Conservation (phyloP, 345 rosid genomes). For the Abelmoschus esculentus region DNA sequence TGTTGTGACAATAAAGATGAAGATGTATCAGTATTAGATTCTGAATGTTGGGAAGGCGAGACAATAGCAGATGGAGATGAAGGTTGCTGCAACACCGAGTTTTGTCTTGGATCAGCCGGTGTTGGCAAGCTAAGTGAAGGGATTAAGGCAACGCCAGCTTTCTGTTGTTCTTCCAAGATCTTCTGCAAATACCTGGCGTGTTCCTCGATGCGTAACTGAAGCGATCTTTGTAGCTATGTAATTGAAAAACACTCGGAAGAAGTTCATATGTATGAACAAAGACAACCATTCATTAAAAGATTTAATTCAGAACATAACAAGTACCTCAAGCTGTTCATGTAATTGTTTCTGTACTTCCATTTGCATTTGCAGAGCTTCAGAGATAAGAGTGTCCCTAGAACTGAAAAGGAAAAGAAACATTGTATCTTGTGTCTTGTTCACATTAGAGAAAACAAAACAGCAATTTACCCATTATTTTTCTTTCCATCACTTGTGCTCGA, state of each 20-base stretch:
- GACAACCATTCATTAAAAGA: too few species aligned
- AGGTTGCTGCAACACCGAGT: conserved; percentile 14
- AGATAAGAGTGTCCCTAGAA: conserved; percentile 41
- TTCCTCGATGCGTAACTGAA: conserved; percentile 81
- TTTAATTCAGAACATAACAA: conserved; percentile 6
- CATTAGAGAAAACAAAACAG: conserved; percentile 8
- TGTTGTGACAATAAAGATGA: conserved; percentile 28
- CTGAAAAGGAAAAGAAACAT: conserved; percentile 1
- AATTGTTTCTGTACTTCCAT: conserved; percentile 83
- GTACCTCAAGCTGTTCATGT: conserved; percentile 84
- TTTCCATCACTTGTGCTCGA: conserved; percentile 36
- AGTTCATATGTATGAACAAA: background rate
- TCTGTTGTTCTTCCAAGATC: conserved; percentile 76
- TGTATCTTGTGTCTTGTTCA: background rate
- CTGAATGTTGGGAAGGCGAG: conserved; percentile 11
- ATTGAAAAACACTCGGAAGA: background rate
- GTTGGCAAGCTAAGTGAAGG: conserved; percentile 33
- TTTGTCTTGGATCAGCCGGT: conserved; percentile 23
- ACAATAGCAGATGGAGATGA: conserved; percentile 21
- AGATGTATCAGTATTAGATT: conserved; percentile 28
- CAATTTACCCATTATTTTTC: conserved; percentile 43
- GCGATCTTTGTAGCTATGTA: conserved; percentile 53
- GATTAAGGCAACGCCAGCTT: conserved; percentile 40
- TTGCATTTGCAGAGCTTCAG: conserved; percentile 72
- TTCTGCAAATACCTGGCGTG: conserved; percentile 75